These are phyloP conservation scores for Bullera alba DNA, from an alignment of 768 basidiomycete genomes.

Conservation along the genomic window DNA sequence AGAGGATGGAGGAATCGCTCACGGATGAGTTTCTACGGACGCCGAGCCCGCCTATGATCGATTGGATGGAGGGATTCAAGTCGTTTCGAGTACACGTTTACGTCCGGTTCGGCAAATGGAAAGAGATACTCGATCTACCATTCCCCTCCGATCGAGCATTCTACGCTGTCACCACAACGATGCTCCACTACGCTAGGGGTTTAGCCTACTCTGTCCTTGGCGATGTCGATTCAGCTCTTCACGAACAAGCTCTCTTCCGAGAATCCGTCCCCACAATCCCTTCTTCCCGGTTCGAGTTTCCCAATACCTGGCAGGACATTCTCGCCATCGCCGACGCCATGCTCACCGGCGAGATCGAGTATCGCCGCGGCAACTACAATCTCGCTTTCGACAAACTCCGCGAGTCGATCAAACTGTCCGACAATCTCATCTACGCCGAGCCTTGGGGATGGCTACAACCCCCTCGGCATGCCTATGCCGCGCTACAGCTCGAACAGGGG, in stretches of 20 bases:
- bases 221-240: conserved; percentile 13
- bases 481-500: conserved; percentile 30
- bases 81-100: conserved; percentile 21
- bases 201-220: conserved; percentile 25
- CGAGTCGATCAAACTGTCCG: conserved; percentile 25
- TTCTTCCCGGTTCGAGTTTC: conserved; percentile 17
- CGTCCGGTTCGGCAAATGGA: conserved; percentile 37
- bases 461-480: conserved; percentile 35
- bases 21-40: conserved; percentile 7
- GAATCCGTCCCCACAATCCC: conserved; percentile 16
- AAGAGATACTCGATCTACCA: conserved; percentile 16
- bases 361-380: conserved; percentile 27
- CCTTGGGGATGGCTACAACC: conserved; percentile 40
- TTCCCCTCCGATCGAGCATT: conserved; percentile 11
- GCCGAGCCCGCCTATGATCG: conserved; percentile 14
- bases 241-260: conserved; percentile 8
- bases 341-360: conserved; percentile 37
- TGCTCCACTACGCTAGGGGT: conserved; percentile 22
- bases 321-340: conserved; percentile 27
- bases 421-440: conserved; percentile 29
- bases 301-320: conserved; percentile 18
- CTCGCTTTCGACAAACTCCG: conserved; percentile 27
- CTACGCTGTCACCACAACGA: conserved; percentile 21
- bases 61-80: conserved; percentile 19
- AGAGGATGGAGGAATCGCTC: conserved; percentile 18